Conservation (phyloP, 1,284 basidiomycete species). For the Agroathelia rolfsii region DNA sequence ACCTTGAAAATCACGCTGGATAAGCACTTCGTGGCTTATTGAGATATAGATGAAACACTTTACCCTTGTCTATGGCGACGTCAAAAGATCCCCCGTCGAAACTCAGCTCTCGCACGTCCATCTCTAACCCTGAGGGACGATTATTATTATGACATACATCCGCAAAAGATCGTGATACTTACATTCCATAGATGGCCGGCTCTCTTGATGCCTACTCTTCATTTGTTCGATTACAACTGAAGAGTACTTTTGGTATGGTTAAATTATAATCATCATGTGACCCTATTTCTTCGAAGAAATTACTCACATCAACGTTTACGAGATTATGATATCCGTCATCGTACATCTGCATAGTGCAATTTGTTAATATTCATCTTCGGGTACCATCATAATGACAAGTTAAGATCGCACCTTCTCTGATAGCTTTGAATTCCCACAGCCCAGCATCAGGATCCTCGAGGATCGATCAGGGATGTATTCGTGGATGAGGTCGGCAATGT, state of each 20-base stretch:
- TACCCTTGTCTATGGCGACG: slow-evolving; percentile 84
- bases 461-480: slow-evolving; percentile 55
- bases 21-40: slow-evolving; percentile 2
- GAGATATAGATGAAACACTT: slow-evolving; percentile 1
- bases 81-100: slow-evolving; percentile 70
- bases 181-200: slow-evolving; percentile 74
- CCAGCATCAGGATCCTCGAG: slow-evolving; percentile 75
- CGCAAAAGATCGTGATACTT: slow-evolving; percentile 14
- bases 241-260: slow-evolving; percentile 55
- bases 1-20: slow-evolving; percentile 27
- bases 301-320: slow-evolving; percentile 72
- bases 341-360: slow-evolving; percentile 57
- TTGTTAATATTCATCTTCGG: slow-evolving; percentile 6
- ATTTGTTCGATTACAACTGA: slow-evolving; percentile 75
- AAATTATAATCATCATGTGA: slow-evolving; percentile 5
- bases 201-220: slow-evolving; percentile 43
- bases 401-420: slow-evolving; percentile 52
- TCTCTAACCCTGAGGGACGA: slow-evolving; percentile 59
- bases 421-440: slow-evolving; percentile 82
- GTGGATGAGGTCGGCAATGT: slow-evolving; percentile 50
- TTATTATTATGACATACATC: background rate
- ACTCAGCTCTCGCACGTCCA: slow-evolving; percentile 73
- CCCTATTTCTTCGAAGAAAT: background rate
- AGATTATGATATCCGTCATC: slow-evolving; percentile 82
- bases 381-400: slow-evolving; percentile 1